Base-by-base conservation (phyloP, 2,329 filamentous ascomycete genomes). In the Drechslerella stenobrocha region DNA sequence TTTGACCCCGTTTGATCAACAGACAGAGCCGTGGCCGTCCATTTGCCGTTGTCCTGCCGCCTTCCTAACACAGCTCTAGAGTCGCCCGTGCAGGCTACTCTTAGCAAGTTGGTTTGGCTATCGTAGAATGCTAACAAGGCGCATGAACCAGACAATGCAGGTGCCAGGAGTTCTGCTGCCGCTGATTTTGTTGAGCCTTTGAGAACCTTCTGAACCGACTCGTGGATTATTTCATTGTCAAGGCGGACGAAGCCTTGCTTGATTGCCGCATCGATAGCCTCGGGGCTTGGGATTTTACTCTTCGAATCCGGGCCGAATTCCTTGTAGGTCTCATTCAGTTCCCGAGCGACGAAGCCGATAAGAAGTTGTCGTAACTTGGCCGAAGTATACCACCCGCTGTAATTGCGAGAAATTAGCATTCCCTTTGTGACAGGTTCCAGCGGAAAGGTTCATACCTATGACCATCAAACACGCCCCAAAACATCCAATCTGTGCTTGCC, bases 401-500 rank as follows among this genome's bases (percentile, higher is more conserved):
- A 72, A 46, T 51, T 37, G 1, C 37, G 45, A 5, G 42, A 18
- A 13, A 15, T 56, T 22, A 65, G 52, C 75, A 51, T 73, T 70
- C 56, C 2, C 18, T 20, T 9, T 22, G 7, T 34, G 34, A 13
- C n/a, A 8, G 22, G 20, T 37, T 34, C 2, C 18, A n/a, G 32
- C 18, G 23, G 13, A 2, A 13, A 42, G 83, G 77, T 44, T 1
- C 37, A 50, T 79, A 92, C 89, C 89, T 89, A 77, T 98, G 93
- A 0, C 93, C 93, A 75, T 98, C 93, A 77, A 97, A 98, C 15
- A 98, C 91, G 61, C 91, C 93, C 93, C 95, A 98, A 77, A 98
- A 98, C 90, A 97, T 97, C 93, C 93, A 98, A 77, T 98, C 95
- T 69, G 83, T 89, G 64, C 81, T 84, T 15, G 80, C 71, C 13